These are phyloP conservation scores for Ophiocordyceps robertsii DNA, from an alignment of 2,329 filamentous ascomycete genomes.

Conservation along the genomic window DNA sequence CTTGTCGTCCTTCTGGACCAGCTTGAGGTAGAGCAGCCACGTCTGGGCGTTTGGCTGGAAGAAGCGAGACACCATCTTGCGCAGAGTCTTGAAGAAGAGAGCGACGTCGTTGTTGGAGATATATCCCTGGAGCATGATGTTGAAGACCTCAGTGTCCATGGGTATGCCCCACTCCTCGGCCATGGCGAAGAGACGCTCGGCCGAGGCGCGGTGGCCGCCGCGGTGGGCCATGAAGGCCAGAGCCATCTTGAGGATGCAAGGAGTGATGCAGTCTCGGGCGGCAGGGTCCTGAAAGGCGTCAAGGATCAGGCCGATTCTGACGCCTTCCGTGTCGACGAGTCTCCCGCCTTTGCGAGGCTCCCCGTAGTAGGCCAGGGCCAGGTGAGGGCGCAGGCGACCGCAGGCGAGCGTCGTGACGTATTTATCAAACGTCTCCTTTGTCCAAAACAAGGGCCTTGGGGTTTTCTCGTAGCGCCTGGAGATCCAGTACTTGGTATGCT, in stretches of 20 bases:
- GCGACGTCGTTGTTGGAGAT: conserved; percentile 23
- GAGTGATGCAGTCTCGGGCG: conserved; percentile 20
- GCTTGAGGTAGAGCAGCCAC: conserved; percentile 34
- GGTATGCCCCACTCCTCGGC: conserved; percentile 23
- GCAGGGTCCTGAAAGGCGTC: conserved; percentile 23
- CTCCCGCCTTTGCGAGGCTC: conserved; percentile 12
- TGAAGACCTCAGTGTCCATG: conserved; percentile 32
- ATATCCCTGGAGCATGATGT: conserved; percentile 29
- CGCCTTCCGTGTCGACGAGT: conserved; percentile 21
- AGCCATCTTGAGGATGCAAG: conserved; percentile 27
- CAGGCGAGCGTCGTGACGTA: conserved; percentile 29
- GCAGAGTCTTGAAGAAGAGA: conserved; percentile 26
- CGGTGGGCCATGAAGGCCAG: conserved; percentile 25
- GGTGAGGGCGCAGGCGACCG: conserved; percentile 18
- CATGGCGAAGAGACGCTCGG: conserved; percentile 21
- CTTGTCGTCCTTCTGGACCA: conserved; percentile 46
- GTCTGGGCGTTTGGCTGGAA: conserved; percentile 28
- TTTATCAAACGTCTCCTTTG: conserved; percentile 22
- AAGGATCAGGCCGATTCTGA: conserved; percentile 24
- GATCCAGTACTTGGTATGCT: conserved; percentile 16
- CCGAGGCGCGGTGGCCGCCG: conserved; percentile 20
- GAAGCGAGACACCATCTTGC: conserved; percentile 25
- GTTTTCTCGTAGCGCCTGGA: conserved; percentile 23
- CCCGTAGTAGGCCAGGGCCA: conserved; percentile 19
- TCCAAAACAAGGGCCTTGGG: conserved; percentile 26